A percentile compares a stretch with the other conserved stretches of the same genome.
Conservation (phyloP, 2,329 filamentous ascomycete species). For the Hypoxylon sp. region DNA sequence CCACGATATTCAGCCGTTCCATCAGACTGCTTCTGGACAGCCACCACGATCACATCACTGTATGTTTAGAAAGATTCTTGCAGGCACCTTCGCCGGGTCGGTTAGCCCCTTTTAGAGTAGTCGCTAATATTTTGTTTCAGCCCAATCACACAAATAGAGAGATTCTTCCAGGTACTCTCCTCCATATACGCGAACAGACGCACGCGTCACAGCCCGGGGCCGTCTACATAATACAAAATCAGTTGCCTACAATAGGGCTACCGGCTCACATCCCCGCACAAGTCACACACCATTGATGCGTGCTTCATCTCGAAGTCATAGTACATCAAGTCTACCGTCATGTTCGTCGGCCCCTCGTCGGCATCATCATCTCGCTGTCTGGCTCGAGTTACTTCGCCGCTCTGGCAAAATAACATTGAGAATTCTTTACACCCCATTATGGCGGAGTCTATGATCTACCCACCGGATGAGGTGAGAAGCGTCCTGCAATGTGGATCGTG, state of each 20-base stretch:
- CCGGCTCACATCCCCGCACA: too few species aligned
- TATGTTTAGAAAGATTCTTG: neutral
- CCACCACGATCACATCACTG: neutral
- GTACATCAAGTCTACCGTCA: conserved; percentile 77
- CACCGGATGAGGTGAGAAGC: conserved; percentile 83
- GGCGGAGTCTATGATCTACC: conserved; percentile 56
- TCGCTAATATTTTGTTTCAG: neutral
- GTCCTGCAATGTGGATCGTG: conserved; percentile 98
- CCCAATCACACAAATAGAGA: neutral
- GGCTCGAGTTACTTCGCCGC: conserved; percentile 80
- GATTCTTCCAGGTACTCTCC: neutral
- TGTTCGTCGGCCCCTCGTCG: conserved; percentile 86
- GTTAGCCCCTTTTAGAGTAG: neutral
- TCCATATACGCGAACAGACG: neutral
- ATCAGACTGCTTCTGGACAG: neutral
- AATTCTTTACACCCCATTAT: neutral
- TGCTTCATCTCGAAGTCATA: conserved; percentile 80
- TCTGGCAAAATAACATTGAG: conserved; percentile 45
- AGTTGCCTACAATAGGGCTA: neutral
- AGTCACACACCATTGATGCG: conserved; percentile 71
- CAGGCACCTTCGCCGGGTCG: neutral
- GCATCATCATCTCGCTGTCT: conserved; percentile 79
- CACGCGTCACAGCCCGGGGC: too few species aligned
- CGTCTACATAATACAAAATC: neutral
- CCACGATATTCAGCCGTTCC: neutral